Evolutionary conservation across 306 rosid genomes (phyloP), one percentile per base, ranked within the genome.

Genomic region (Gastrolobium bilobum): DNA sequence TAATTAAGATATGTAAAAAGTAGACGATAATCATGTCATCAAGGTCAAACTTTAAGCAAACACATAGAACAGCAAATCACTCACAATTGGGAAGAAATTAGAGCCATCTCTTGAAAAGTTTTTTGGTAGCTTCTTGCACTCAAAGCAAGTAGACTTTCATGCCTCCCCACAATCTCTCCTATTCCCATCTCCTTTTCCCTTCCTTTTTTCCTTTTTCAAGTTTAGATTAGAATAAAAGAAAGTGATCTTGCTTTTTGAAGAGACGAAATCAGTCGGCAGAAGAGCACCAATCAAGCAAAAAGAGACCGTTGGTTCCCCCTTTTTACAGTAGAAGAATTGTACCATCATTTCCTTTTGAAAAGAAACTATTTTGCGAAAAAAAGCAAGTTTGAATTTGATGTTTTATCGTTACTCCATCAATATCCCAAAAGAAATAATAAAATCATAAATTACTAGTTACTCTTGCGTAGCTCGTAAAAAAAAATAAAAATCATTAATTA

Each of bases 71-170:
- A 83, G 87, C 79, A 87, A 89, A 89, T 87, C 81, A 84, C 87
- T 87, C 88, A 87, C 83, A 91, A 89, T 75, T 85, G 87, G 86
- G 89, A 77, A 81, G 88, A 87, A 87, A 81, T 77, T 80, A 73
- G 90, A 87, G 85, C 74, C 89, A 83, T 88, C 75, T 77, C 77
- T 57, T 61, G 31, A 61, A 84, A 83, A 85, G 84, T 89, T 84
- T 87, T 79, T 85, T 89, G 99, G 94, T 91, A 88, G 96, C 96
- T 95, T 95, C 98, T 93, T 91, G 94, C 91, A 89, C 94, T 93
- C 92, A 90, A 93, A 95, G 98, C 96, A 93, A 93, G 84, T 78
- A 86, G 96, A 93, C 97, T 93, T 95, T 92, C 78, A 73, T 87
- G 90, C 80, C 85, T 77, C 51, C 57, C 54, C 63, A 38, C 56